These are phyloP conservation scores for Drosera spatulata DNA, from an alignment of 179 eudicot genomes.

Conservation along the genomic window DNA sequence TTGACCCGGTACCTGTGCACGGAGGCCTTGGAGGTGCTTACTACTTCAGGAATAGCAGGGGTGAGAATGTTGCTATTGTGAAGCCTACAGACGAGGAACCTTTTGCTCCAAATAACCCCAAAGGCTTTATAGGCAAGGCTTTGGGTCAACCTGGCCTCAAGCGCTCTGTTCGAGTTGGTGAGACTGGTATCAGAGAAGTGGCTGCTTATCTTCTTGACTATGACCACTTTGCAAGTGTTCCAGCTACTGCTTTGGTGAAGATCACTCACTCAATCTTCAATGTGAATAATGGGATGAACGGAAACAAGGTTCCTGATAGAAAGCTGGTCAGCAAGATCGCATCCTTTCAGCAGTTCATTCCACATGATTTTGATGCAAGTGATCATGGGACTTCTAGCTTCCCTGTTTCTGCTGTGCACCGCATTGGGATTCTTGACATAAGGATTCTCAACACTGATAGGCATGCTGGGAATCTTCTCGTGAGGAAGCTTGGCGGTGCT, in stretches of 20 bases:
- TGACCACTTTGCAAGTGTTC: constrained; percentile 64
- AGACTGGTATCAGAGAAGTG: constrained; percentile 73
- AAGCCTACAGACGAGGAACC: constrained; percentile 91
- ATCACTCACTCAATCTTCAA: constrained; percentile 69
- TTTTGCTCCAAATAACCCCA: constrained; percentile 81
- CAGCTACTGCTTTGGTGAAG: constrained; percentile 74
- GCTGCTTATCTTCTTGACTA: constrained; percentile 80
- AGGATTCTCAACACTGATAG: constrained; percentile 77
- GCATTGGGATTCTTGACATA: constrained; percentile 69
- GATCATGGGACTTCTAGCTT: constrained; percentile 80
- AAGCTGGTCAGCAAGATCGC: constrained; percentile 64
- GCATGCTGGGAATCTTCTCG: constrained; percentile 74
- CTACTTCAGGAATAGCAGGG: constrained; percentile 48
- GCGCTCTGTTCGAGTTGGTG: constrained; percentile 70
- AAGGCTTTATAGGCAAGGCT: constrained; percentile 70
- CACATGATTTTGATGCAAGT: constrained; percentile 78
- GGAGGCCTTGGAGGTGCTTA: constrained; percentile 87
- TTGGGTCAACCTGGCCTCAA: constrained; percentile 75
- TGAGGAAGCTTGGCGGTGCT: constrained; percentile 51
- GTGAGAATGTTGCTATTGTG: constrained; percentile 75
- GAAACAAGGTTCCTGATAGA: constrained; percentile 32
- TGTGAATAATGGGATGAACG: constrained; percentile 60
- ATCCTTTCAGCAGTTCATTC: constrained; percentile 61
- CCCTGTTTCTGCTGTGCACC: constrained; percentile 71
- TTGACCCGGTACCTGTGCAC: constrained; percentile 59